phyloP scores from a whole-genome alignment of 805 yeast species.

The Yamadazyma kitorensis region DNA sequence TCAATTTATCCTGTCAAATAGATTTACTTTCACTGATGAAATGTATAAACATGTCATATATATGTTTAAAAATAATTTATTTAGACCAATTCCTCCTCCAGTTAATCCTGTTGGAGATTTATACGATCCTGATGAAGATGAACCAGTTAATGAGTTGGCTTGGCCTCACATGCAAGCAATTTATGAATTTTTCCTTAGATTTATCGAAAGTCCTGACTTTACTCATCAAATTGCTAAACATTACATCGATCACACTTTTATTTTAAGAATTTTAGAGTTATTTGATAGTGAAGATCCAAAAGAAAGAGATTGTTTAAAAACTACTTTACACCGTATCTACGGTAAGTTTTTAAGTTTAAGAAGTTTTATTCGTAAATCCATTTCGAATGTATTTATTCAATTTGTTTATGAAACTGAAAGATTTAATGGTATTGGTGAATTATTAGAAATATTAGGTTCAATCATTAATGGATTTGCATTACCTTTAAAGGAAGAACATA shows the following conservation, averaged over 20 bases:
- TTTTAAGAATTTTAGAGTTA: conserved; percentile 74
- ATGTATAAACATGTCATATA: conserved; percentile 84
- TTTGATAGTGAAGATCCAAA: conserved; percentile 97
- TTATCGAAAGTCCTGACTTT: conserved; percentile 92
- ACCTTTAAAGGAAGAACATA: conserved; percentile 96
- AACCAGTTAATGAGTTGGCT: conserved; percentile 91
- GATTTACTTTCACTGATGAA: conserved; percentile 84
- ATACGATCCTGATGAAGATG: conserved; percentile 98
- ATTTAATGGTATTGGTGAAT: conserved; percentile 93
- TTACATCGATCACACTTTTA: conserved; percentile 88
- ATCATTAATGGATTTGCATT: conserved; percentile 97
- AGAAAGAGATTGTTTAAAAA: conserved; percentile 92
- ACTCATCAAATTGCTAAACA: conserved; percentile 91
- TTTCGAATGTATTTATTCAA: conserved; percentile 87
- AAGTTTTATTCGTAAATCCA: conserved; percentile 86
- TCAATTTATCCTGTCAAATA: conserved; percentile 77
- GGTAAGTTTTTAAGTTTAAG: conserved; percentile 90
- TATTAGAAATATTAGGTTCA: conserved; percentile 90
- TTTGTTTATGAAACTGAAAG: conserved; percentile 94
- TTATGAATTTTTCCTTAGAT: conserved; percentile 88
- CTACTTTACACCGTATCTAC: conserved; percentile 92
- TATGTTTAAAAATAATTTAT: conserved; percentile 86
- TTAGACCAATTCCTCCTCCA: conserved; percentile 97
- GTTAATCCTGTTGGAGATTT: conserved; percentile 96
- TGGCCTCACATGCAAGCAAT: conserved; percentile 99